These are phyloP conservation scores for Penicillium fimorum DNA, from an alignment of 495 filamentous ascomycete genomes.

Conservation along the genomic window DNA sequence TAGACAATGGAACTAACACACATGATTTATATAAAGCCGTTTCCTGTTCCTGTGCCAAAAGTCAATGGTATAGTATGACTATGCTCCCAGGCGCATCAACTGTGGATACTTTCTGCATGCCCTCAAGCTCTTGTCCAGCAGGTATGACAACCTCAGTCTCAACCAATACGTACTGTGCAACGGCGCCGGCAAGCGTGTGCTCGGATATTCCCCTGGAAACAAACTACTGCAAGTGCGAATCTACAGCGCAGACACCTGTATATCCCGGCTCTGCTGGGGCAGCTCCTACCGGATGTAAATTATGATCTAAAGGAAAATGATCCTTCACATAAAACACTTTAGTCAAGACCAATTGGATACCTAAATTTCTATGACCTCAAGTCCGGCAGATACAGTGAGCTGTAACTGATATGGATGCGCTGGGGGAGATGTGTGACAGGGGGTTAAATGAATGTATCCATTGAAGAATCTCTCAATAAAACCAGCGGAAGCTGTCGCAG, in stretches of 20 bases:
- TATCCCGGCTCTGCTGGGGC: constrained; percentile 20
- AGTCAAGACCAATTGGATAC: neutral
- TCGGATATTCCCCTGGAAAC: constrained; percentile 5
- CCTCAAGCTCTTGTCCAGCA: constrained; percentile 18
- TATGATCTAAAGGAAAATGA: neutral
- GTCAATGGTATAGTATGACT: constrained; percentile 29
- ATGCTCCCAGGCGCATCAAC: constrained; percentile 5
- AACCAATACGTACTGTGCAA: constrained; percentile 8
- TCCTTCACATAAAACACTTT: neutral
- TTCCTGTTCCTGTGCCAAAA: constrained; percentile 21
- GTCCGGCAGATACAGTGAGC: neutral
- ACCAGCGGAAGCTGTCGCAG: constrained; percentile 66
- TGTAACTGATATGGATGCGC: no score
- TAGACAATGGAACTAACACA: neutral
- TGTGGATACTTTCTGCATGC: constrained; percentile 30
- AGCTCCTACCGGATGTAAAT: constrained; percentile 21
- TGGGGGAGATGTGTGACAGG: neutral
- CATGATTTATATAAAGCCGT: constrained; percentile 12
- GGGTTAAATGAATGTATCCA: neutral
- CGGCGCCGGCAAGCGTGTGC: neutral
- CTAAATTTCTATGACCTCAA: neutral
- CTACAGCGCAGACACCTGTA: constrained; percentile 2
- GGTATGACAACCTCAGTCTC: constrained; percentile 4
- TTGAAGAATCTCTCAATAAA: constrained; percentile 28
- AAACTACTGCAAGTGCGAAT: neutral